Evolutionary conservation across 2,329 filamentous ascomycete genomes (phyloP), one percentile per base, ranked within the genome.

Genomic region (Lecanicillium sp.): DNA sequence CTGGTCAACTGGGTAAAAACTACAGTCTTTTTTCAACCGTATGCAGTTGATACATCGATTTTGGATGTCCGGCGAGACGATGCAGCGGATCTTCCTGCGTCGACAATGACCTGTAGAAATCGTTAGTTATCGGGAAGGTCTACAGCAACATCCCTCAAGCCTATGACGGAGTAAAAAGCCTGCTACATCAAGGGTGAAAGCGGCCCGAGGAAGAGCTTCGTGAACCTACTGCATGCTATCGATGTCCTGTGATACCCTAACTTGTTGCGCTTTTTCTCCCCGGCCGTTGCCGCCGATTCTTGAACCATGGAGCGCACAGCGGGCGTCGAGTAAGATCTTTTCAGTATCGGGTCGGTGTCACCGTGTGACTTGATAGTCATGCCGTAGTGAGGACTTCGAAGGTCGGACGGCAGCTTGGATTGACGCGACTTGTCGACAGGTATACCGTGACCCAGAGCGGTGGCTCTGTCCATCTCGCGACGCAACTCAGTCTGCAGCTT

Each of bases 171-270:
- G 23, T 14, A 14, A 30, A 4, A 12, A 23, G 19, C 14, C 17
- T 12, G 8, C 19, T 37, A 3, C 3, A 23, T n/a, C n/a, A n/a
- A n/a, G n/a, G n/a, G n/a, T n/a, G n/a, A n/a, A n/a, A n/a, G n/a
- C n/a, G n/a, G n/a, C n/a, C n/a, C 4, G 14, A 30, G 27, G 17
- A 8, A 23, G 9, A 19, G 12, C 2, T 5, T 9, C 9, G 9
- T 24, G 12, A 7, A 79, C 88, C 79, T 77, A 95, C 89, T 84
- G 71, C 90, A 95, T 57, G 90, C 90, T 59, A 94, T 86, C 38
- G 88, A 90, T 41, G 87, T 93, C 60, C 90, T 80, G 70, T 94
- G 89, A 63, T 95, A 95, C 32, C 89, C 89, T 52, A 95, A 74
- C 68, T 93, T 94, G 67, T 93, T 95, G 61, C 89, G 80, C 51